Conservation (phyloP, 306 rosid genomes). For the Vachellia collinsii region DNA sequence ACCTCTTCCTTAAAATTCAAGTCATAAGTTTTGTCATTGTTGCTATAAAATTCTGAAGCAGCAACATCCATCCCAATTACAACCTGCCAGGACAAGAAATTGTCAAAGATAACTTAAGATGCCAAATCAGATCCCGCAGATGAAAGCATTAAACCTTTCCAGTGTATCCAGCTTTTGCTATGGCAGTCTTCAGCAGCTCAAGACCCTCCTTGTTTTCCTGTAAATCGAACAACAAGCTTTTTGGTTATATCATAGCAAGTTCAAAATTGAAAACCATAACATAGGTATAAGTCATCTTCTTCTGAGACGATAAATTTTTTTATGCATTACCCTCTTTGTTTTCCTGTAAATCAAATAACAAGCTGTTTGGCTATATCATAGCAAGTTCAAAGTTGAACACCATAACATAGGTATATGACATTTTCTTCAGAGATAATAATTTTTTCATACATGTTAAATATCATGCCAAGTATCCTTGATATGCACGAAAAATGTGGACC, state of each 20-base stretch:
- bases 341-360: conserved; percentile 56
- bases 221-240: conserved; percentile 20
- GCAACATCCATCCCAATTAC: conserved; percentile 99
- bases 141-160: conserved; percentile 57
- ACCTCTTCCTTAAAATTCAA: conserved; percentile 99
- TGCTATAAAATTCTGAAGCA: conserved; percentile 85
- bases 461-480: conserved; percentile 2
- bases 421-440: not conserved
- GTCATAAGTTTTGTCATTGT: conserved; percentile 74
- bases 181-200: conserved; percentile 92
- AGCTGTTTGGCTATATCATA: not conserved
- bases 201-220: conserved; percentile 99
- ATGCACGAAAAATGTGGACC: conserved; percentile 8
- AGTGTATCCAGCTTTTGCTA: conserved; percentile 96
- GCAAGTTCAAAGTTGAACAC: conserved; percentile 5
- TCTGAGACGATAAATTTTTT: not conserved
- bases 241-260: not conserved
- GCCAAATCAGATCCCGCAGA: conserved; percentile 15
- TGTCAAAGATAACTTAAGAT: conserved; percentile 31
- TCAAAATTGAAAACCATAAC: conserved; percentile 16
- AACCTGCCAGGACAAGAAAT: conserved; percentile 52
- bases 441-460: conserved; percentile 1
- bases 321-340: conserved; percentile 60
- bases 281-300: not conserved
- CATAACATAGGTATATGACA: not conserved